Evolutionary conservation across 2,329 filamentous ascomycete species (phyloP), one percentile per base, ranked within the genome.

Genomic region (Trichoderma atrobrunneum): DNA sequence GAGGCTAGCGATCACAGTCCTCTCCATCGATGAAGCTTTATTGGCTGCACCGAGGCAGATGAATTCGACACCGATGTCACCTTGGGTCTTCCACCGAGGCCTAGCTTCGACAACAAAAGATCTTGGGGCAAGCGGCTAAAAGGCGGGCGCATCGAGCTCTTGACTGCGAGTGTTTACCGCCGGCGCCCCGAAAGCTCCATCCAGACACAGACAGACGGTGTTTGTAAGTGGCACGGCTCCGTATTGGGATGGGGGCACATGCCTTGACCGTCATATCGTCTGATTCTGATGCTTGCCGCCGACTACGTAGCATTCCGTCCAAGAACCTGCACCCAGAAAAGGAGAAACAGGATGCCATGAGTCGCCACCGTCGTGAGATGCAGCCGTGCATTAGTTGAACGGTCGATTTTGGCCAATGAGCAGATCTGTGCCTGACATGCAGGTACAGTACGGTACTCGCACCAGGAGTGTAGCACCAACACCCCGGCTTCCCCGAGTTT

Each of bases 301-400:
- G n/a, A 60, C 56, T 12, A 30, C 34, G 65, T 59, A 48, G 66
- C 32, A 62, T 32, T 62, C 10, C 57, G 43, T 28, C 18, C 57
- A 57, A 59, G 36, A 32, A 43, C 5, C 57, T 21, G 57, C 14
- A 18, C 18, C 60, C 16, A 12, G 28, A 39, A 56, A 48, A 68
- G 65, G 64, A 67, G 64, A 67, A 39, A 18, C 43, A 39, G 51
- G 34, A 68, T 43, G 65, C 54, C 21, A 69, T 62, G n/a, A 62
- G 66, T 70, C 66, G 57, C 66, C 66, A 70, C 66, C 39, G 57
- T 62, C 30, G 57, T 12, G 66, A 36, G 57, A 70, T 70, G 66
- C 66, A 54, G 66, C 39, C 66, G 48, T 70, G 57, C 66, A 54
- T 70, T 70, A 69, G 66, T 39, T 60, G 21, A 59, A 34, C 57